A percentile compares a stretch with the other conserved stretches of the same genome.
These are phyloP conservation scores for Ramicandelaber brevisporus DNA, from an alignment of 192 early-diverging fungal species.

Conservation along the genomic window DNA sequence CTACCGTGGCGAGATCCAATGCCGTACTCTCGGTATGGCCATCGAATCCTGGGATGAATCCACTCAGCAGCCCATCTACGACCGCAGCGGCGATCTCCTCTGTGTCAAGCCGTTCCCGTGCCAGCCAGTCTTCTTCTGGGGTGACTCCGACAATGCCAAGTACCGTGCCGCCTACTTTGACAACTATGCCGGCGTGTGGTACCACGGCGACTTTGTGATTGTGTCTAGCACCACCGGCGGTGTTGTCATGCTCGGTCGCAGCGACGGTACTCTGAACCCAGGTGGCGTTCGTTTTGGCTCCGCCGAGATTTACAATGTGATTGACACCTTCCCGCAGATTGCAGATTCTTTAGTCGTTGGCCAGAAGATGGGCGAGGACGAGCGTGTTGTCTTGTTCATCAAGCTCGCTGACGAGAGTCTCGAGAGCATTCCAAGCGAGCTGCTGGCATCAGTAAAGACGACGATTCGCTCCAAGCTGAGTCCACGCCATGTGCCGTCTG, in stretches of 20 bases:
- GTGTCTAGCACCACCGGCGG: conserved; percentile 68
- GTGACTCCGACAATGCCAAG: conserved; percentile 41
- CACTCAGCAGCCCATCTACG: conserved; percentile 28
- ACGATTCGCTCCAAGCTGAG: conserved; percentile 75
- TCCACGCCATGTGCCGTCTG: conserved; percentile 73
- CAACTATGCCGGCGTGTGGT: conserved; percentile 66
- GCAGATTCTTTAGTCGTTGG: conserved; percentile 75
- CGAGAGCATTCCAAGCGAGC: conserved; percentile 27
- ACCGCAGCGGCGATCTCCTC: conserved; percentile 66
- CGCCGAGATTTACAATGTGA: conserved; percentile 85
- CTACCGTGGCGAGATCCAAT: conserved; percentile 85
- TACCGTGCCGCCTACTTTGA: conserved; percentile 79
- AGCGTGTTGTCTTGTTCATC: conserved; percentile 77
- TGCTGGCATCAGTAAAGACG: too few relatives aligned
- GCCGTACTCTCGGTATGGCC: conserved; percentile 76
- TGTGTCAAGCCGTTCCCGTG: conserved; percentile 87
- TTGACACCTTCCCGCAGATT: conserved; percentile 53
- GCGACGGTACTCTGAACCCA: conserved; percentile 83
- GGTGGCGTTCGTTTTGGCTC: conserved; percentile 78
- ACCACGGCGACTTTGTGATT: conserved; percentile 85
- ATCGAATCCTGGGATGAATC: conserved; percentile 68
- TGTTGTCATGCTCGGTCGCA: conserved; percentile 82
- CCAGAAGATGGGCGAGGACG: conserved; percentile 61
- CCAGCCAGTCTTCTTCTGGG: conserved; percentile 93
- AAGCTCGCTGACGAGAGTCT: conserved; percentile 46